Conservation (phyloP, 2,329 filamentous ascomycete genomes). For the Triangularia verruculosa region DNA sequence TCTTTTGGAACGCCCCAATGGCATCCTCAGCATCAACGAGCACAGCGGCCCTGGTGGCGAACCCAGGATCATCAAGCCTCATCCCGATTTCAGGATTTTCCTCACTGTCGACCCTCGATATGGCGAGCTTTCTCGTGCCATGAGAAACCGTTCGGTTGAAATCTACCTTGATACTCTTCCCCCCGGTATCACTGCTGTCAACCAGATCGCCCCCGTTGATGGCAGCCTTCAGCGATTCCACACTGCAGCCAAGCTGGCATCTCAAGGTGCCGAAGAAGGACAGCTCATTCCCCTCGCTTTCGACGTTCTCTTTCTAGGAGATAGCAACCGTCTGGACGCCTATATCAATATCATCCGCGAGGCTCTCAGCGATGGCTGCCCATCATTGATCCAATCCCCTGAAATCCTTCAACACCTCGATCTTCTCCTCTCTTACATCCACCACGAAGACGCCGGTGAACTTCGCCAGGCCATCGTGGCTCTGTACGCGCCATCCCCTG, state of each 20-base stretch:
- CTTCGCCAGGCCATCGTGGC: slow-evolving; percentile 35
- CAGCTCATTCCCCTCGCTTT: slow-evolving; percentile 40
- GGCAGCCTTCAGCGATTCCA: slow-evolving; percentile 48
- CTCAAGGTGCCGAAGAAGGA: slow-evolving; percentile 28
- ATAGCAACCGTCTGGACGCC: slow-evolving; percentile 40
- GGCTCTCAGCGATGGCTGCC: slow-evolving; percentile 9
- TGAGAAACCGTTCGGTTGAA: slow-evolving; percentile 93
- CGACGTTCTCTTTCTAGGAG: slow-evolving; percentile 47
- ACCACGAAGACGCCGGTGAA: slow-evolving; percentile 32
- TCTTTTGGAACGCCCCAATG: slow-evolving; percentile 78
- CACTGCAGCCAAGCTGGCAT: slow-evolving; percentile 33
- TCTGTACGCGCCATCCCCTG: slow-evolving; percentile 27
- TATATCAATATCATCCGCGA: slow-evolving; percentile 23
- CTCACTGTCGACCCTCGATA: slow-evolving; percentile 89
- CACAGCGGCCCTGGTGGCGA: slow-evolving; percentile 80
- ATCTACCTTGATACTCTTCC: slow-evolving; percentile 64
- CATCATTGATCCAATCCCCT: slow-evolving; percentile 19
- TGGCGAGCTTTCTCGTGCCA: slow-evolving; percentile 90
- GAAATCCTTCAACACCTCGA: slow-evolving; percentile 19
- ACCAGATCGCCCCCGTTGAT: slow-evolving; percentile 47
- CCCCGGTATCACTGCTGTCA: slow-evolving; percentile 34
- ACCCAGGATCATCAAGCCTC: slow-evolving; percentile 74
- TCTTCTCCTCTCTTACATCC: slow-evolving; percentile 26
- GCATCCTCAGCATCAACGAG: slow-evolving; percentile 86
- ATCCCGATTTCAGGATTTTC: slow-evolving; percentile 87